These are phyloP conservation scores for Handroanthus guayacan DNA, from an alignment of 257 asterid genomes.

Conservation along the genomic window DNA sequence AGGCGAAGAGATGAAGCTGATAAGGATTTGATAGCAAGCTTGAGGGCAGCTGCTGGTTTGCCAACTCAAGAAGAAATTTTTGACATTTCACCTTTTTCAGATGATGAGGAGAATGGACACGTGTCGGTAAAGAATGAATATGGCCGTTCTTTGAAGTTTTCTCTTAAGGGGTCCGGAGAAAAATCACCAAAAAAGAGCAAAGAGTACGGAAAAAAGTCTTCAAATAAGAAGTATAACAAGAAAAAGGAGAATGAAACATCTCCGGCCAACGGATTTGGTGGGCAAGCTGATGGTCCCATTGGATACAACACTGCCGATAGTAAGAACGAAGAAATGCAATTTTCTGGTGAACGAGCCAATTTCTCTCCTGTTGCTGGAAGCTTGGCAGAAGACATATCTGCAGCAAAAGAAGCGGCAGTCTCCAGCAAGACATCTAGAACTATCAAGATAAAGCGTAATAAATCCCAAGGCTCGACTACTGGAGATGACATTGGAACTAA, in stretches of 20 bases:
- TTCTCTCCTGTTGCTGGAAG: slow-evolving; percentile 66
- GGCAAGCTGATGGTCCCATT: slow-evolving; percentile 46
- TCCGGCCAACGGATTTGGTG: slow-evolving; percentile 44
- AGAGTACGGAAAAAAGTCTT: slow-evolving; percentile 70
- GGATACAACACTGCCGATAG: slow-evolving; percentile 45
- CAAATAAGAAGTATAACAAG: slow-evolving; percentile 70
- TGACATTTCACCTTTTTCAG: slow-evolving; percentile 83
- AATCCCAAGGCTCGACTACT: slow-evolving; percentile 47
- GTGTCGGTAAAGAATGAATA: slow-evolving; percentile 54
- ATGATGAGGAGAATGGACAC: slow-evolving; percentile 84
- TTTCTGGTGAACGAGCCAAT: slow-evolving; percentile 55
- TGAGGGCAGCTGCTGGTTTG: slow-evolving; percentile 95
- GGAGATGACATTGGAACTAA: slow-evolving; percentile 59
- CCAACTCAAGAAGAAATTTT: slow-evolving; percentile 95
- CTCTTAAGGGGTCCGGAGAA: slow-evolving; percentile 81
- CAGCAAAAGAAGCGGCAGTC: slow-evolving; percentile 54
- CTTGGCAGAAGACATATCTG: slow-evolving; percentile 54
- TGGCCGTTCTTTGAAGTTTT: slow-evolving; percentile 78
- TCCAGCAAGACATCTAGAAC: slow-evolving; percentile 63
- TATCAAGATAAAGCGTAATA: slow-evolving; percentile 69
- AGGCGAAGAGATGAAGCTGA: slow-evolving; percentile 91
- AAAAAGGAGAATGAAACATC: slow-evolving; percentile 59
- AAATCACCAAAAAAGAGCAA: slow-evolving; percentile 80
- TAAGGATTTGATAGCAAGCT: slow-evolving; percentile 74
- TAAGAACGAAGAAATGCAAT: slow-evolving; percentile 50